Evolutionary conservation across 2,329 filamentous ascomycete genomes (phyloP).

Genomic region (Paraphoma chrysanthemicola): DNA sequence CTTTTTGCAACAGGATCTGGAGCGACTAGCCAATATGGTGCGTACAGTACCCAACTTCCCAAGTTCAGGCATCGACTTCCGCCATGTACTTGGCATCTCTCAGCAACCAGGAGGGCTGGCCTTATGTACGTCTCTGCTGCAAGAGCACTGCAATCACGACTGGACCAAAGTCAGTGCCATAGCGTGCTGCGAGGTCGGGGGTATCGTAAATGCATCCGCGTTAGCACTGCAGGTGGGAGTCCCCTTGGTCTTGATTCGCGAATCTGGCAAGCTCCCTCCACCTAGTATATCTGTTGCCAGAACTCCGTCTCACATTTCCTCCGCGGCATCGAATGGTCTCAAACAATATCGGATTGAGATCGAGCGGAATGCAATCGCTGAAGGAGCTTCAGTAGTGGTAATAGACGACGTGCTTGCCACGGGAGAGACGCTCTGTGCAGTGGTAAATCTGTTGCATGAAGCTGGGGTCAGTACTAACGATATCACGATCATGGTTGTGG

Average conservation of each 20-base stretch:
- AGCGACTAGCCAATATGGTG: constrained; percentile 60
- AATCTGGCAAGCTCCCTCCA: constrained; percentile 65
- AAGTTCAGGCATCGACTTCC: constrained; percentile 60
- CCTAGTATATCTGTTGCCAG: constrained; percentile 61
- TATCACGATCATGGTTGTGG: constrained; percentile 61
- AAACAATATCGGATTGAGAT: constrained; percentile 59
- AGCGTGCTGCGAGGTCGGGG: constrained; percentile 64
- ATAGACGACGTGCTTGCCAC: constrained; percentile 68
- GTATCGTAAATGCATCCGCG: constrained; percentile 62
- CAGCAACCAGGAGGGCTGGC: constrained; percentile 60
- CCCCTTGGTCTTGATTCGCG: constrained; percentile 60
- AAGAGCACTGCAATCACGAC: constrained; percentile 53
- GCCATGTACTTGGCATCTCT: constrained; percentile 64
- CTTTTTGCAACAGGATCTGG: constrained; percentile 56
- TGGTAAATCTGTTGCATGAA: constrained; percentile 57
- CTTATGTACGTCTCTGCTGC: constrained; percentile 60
- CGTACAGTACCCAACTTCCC: constrained; percentile 59
- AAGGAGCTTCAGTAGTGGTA: constrained; percentile 57
- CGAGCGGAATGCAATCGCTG: constrained; percentile 50
- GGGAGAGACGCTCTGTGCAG: constrained; percentile 61
- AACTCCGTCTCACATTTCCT: constrained; percentile 62
- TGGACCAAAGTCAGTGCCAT: constrained; percentile 58
- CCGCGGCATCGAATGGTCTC: constrained; percentile 31
- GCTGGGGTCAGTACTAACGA: constrained; percentile 52
- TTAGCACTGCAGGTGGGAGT: constrained; percentile 53